A percentile compares a stretch with the other conserved stretches of the same genome.
Conservation (phyloP, 2,329 filamentous ascomycete species). For the Penicillium carneum region DNA sequence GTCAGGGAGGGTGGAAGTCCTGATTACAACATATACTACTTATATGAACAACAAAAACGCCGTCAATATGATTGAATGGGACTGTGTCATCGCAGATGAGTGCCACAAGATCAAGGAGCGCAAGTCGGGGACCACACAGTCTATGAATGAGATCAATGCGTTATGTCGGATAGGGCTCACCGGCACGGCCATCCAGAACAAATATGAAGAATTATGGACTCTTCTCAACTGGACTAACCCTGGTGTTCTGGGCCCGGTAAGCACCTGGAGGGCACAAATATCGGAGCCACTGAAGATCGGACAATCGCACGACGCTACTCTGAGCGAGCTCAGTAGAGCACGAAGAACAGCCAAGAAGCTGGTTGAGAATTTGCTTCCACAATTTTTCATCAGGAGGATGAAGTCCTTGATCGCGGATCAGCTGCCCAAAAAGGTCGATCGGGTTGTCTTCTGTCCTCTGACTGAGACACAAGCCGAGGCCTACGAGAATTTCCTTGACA, state of each 20-base stretch:
- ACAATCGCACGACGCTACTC: conserved; percentile 89
- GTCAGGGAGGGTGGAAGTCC: conserved; percentile 80
- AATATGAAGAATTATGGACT: conserved; percentile 96
- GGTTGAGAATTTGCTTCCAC: conserved; percentile 83
- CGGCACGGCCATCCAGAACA: conserved; percentile 96
- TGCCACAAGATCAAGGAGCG: conserved; percentile 88
- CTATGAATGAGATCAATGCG: conserved; percentile 89
- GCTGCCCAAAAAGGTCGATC: conserved; percentile 90
- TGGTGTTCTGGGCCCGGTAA: conserved; percentile 69
- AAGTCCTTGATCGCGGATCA: conserved; percentile 92
- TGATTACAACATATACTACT: conserved; percentile 93
- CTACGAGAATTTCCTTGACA: conserved; percentile 81
- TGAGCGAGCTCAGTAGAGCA: conserved; percentile 79
- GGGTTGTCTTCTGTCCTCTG: conserved; percentile 91
- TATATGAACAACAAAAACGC: conserved; percentile 78
- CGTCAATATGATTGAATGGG: conserved; percentile 88
- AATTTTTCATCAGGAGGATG: conserved; percentile 89
- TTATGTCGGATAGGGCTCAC: conserved; percentile 92
- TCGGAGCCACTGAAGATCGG: conserved; percentile 81
- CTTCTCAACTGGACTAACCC: conserved; percentile 96
- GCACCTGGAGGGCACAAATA: conserved; percentile 80
- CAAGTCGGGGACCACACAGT: conserved; percentile 76
- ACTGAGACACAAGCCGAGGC: conserved; percentile 81
- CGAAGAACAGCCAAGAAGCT: conserved; percentile 83
- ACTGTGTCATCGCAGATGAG: conserved; percentile 92